A percentile compares a stretch with the other conserved stretches of the same genome.
phyloP scores from a whole-genome alignment of 1,284 basidiomycete genomes.

The Psilocybe mexicana region DNA sequence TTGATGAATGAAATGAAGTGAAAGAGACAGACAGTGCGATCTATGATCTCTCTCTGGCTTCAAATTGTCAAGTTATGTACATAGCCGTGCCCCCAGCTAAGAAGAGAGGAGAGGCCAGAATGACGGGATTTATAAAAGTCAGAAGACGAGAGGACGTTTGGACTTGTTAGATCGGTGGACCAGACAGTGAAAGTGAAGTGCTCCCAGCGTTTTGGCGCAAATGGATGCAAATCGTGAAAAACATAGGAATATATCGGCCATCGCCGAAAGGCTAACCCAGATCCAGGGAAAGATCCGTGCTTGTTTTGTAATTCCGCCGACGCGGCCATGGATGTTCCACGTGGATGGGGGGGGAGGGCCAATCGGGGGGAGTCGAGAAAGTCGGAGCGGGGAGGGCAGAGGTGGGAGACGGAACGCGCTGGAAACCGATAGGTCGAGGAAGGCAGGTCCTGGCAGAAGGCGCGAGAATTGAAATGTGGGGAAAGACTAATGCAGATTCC shows the following conservation, averaged over 20 bases:
- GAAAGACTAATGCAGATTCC: constrained; percentile 19
- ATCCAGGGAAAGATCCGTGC: constrained; percentile 3
- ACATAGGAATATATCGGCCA: constrained; percentile 20
- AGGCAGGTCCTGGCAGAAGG: constrained; percentile 13
- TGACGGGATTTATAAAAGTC: constrained; percentile 8
- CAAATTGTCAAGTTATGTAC: too few species aligned
- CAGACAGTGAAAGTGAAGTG: constrained; percentile 3
- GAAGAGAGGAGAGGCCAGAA: background rate
- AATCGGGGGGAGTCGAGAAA: constrained; percentile 35
- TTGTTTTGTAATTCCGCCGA: constrained; percentile 37
- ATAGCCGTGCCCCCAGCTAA: background rate
- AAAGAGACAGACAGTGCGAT: background rate
- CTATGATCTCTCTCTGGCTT: too few species aligned
- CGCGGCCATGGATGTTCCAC: constrained; percentile 32
- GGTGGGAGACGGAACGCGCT: constrained; percentile 16
- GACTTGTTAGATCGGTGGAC: constrained; percentile 8
- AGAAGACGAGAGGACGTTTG: background rate
- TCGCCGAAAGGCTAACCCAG: constrained; percentile 18
- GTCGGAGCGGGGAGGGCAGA: constrained; percentile 34
- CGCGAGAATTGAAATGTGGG: constrained; percentile 32
- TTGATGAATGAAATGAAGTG: background rate
- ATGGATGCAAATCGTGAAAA: constrained; percentile 16
- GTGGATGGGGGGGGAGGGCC: constrained; percentile 29
- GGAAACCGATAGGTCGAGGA: constrained; percentile 40
- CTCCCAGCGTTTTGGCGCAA: constrained; percentile 13